These are phyloP conservation scores for Fomitopsis palustris DNA, from an alignment of 1,284 basidiomycete genomes.

Conservation along the genomic window DNA sequence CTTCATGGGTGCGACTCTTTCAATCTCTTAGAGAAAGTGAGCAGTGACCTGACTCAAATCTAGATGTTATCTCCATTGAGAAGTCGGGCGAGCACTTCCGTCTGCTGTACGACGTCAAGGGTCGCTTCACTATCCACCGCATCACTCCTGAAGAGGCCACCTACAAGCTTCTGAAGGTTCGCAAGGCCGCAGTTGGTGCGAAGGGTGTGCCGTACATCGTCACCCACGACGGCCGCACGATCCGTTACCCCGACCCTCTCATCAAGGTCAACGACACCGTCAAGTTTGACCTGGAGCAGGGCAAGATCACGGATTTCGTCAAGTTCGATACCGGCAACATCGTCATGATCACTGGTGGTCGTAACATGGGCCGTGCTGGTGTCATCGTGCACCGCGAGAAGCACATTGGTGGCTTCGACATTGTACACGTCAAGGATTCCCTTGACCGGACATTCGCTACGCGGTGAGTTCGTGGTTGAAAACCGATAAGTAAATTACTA, in stretches of 20 bases:
- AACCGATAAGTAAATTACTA: not conserved
- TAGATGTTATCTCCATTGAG: constrained; percentile 96
- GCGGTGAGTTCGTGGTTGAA: constrained; percentile 54
- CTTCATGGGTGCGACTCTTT: constrained; percentile 78
- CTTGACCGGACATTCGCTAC: constrained; percentile 95
- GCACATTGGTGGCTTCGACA: constrained; percentile 97
- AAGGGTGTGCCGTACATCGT: constrained; percentile 97
- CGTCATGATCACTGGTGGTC: constrained; percentile 97
- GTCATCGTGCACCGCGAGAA: constrained; percentile 95
- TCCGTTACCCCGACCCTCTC: constrained; percentile 96
- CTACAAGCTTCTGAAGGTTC: constrained; percentile 99
- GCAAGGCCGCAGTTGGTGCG: constrained; percentile 87
- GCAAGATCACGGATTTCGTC: constrained; percentile 93
- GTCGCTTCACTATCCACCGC: constrained; percentile 99
- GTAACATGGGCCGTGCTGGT: constrained; percentile 99
- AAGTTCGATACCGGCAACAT: constrained; percentile 98
- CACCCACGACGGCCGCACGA: constrained; percentile 99
- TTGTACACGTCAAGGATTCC: constrained; percentile 95
- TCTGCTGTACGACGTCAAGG: constrained; percentile 98
- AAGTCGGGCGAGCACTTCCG: constrained; percentile 99
- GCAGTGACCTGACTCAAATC: not conserved
- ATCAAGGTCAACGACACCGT: constrained; percentile 98
- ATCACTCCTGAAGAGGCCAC: constrained; percentile 97
- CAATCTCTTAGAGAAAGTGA: not conserved
- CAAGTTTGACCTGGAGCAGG: constrained; percentile 94